These are phyloP conservation scores for Jimgerdemannia lactiflua DNA, from an alignment of 192 early-diverging fungal genomes.

Conservation along the genomic window DNA sequence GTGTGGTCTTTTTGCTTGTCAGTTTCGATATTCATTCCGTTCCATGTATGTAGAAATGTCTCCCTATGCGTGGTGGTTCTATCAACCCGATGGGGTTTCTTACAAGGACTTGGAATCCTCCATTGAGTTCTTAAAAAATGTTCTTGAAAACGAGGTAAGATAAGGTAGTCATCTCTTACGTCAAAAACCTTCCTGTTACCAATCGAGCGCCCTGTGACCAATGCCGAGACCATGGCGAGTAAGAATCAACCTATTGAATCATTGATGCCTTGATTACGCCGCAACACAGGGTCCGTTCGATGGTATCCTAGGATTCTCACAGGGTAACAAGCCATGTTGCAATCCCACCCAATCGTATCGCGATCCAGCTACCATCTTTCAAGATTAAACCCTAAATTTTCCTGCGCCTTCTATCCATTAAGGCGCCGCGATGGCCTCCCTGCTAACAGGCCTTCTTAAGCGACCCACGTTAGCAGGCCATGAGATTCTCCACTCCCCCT, in stretches of 20 bases:
- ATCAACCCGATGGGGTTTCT: conserved; percentile 11
- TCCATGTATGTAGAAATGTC: conserved; percentile 9
- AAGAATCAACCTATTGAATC: background rate
- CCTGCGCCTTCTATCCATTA: too few relatives aligned
- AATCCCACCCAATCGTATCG: background rate
- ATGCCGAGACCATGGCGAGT: too few relatives aligned
- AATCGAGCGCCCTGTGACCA: too few relatives aligned
- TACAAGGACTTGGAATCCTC: conserved; percentile 45
- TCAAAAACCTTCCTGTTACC: too few relatives aligned
- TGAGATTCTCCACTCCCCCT: conserved; percentile 32
- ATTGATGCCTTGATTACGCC: background rate
- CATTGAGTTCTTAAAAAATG: conserved; percentile 28
- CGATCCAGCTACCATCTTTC: too few relatives aligned
- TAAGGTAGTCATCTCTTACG: background rate
- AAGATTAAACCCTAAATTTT: too few relatives aligned
- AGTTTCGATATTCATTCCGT: too few relatives aligned
- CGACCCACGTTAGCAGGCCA: conserved; percentile 5
- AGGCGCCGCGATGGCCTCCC: conserved; percentile 46
- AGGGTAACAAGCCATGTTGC: conserved; percentile 23
- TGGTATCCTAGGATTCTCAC: conserved; percentile 55
- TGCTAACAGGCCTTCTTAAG: conserved; percentile 41
- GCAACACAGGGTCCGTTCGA: conserved; percentile 47
- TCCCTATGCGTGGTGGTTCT: conserved; percentile 11
- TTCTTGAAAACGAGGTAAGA: conserved; percentile 41
- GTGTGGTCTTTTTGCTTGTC: too few relatives aligned